Evolutionary conservation across 768 basidiomycete genomes (phyloP), one percentile per base, ranked within the genome.

Genomic region (Pleurotus djamor): DNA sequence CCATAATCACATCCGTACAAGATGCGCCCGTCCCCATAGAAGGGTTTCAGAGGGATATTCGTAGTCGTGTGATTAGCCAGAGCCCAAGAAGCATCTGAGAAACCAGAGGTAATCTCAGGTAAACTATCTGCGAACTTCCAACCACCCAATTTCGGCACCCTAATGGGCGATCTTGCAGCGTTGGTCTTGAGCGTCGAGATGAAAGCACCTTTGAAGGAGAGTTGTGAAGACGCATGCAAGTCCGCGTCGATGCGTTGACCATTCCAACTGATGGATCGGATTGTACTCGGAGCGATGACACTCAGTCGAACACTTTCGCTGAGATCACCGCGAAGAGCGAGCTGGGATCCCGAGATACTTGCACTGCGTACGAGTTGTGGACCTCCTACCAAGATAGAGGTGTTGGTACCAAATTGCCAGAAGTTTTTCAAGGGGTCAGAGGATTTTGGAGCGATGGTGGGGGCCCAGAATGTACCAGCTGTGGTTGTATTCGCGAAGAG

Each of bases 1-100:
- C 85, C 89, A 69, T 94, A 94, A 70, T 94, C 92, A 66, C 91
- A 93, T 0, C 90, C 91, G 70, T 91, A 93, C 33, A 94, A 72
- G n/a, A 92, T 74, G 38, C 88, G 76, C 1, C 89, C 89, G 61
- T 91, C 88, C 1, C 89, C 89, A 62, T 88, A 90, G 61, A 81
- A 75, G 4, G 88, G 88, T 65, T 85, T 84, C 51, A 77, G 76
- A 1, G 89, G 87, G 59, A 88, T 86, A 63, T 89, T 91, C 33
- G 92, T 92, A 17, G 76, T 79, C n/a, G 80, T 89, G 60, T 86
- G 86, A 64, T 91, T 79, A 13, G 90, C 92, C 58, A 78, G 65
- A 7, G 76, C 77, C 92, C 91, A 94, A 3, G 64, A 58, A 2
- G 74, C 70, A 69, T 94, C 92, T 63, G 84, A 81, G 66, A 86